A percentile compares a stretch with the other conserved stretches of the same genome.
Evolutionary conservation across 495 filamentous ascomycete species (phyloP).

Genomic region (Parachaetomium inaequale): DNA sequence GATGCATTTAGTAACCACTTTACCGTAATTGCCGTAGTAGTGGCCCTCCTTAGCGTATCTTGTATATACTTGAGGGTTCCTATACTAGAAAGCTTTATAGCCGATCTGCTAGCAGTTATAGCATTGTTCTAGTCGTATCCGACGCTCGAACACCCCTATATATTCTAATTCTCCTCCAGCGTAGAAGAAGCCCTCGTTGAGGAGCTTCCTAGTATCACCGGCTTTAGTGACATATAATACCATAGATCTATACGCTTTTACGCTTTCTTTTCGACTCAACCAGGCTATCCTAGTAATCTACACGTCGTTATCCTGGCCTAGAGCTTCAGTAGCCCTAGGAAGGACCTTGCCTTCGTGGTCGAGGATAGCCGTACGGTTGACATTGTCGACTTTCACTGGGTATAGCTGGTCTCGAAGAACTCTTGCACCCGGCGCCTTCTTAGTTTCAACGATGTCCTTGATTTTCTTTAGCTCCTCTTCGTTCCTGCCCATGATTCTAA

Average conservation of each 20-base stretch:
- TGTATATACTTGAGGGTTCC: not conserved
- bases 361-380: constrained; percentile 13
- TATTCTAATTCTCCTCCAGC: constrained; percentile 9
- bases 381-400: constrained; percentile 15
- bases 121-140: constrained; percentile 7
- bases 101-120: constrained; percentile 6
- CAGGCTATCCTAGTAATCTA: constrained; percentile 13
- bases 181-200: constrained; percentile 5
- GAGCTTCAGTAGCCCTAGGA: constrained; percentile 1
- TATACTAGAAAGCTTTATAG: constrained; percentile 8
- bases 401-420: constrained; percentile 15
- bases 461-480: constrained; percentile 9
- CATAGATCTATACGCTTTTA: constrained; percentile 15
- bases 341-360: constrained; percentile 14
- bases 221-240: constrained; percentile 11
- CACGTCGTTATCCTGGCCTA: constrained; percentile 11
- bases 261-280: constrained; percentile 6
- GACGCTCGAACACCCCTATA: not conserved
- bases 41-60: constrained; percentile 1
- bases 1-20: not conserved
- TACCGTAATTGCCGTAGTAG: not conserved
- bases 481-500: constrained; percentile 10
- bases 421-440: constrained; percentile 10
- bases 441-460: constrained; percentile 10
- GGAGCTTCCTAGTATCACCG: constrained; percentile 1